Conservation (phyloP, 1,139 yeast species). For the Candida tunisiensis region DNA sequence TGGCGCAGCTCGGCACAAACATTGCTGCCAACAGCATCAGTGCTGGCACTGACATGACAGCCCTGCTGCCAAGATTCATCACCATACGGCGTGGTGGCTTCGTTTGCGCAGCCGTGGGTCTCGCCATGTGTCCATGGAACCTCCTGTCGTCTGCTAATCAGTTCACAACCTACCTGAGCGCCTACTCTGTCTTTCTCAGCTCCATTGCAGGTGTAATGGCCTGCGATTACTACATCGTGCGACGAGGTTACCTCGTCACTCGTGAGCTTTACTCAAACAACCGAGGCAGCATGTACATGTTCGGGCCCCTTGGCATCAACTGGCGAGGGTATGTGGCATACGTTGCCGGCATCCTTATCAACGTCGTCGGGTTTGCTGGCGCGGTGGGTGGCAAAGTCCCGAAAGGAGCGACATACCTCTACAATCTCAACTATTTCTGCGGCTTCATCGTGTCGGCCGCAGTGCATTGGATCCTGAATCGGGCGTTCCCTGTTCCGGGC, state of each 20-base stretch:
- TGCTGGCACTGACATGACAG: constrained; percentile 85
- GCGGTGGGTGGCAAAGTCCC: constrained; percentile 61
- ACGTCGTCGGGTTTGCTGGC: constrained; percentile 80
- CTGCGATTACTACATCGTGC: constrained; percentile 56
- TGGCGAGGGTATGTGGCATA: constrained; percentile 40
- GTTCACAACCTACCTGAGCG: constrained; percentile 72
- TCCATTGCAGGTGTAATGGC: constrained; percentile 76
- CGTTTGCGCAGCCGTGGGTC: constrained; percentile 62
- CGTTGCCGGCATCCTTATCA: constrained; percentile 39
- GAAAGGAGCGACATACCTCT: constrained; percentile 57
- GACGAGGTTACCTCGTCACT: constrained; percentile 50
- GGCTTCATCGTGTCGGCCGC: constrained; percentile 48
- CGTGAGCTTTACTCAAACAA: constrained; percentile 42
- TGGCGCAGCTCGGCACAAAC: constrained; percentile 86
- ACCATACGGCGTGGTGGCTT: constrained; percentile 75
- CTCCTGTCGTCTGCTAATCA: constrained; percentile 54
- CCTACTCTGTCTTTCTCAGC: constrained; percentile 74
- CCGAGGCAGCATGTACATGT: constrained; percentile 38
- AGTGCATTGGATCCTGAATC: too few relatives aligned
- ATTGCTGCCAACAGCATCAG: constrained; percentile 80
- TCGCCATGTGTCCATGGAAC: constrained; percentile 82
- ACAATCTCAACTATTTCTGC: constrained; percentile 54
- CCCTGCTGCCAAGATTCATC: constrained; percentile 60
- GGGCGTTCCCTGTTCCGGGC: too few relatives aligned
- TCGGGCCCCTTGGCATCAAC: constrained; percentile 40